Conservation (phyloP, 2,329 filamentous ascomycete genomes). For the Verticillium isaacii region DNA sequence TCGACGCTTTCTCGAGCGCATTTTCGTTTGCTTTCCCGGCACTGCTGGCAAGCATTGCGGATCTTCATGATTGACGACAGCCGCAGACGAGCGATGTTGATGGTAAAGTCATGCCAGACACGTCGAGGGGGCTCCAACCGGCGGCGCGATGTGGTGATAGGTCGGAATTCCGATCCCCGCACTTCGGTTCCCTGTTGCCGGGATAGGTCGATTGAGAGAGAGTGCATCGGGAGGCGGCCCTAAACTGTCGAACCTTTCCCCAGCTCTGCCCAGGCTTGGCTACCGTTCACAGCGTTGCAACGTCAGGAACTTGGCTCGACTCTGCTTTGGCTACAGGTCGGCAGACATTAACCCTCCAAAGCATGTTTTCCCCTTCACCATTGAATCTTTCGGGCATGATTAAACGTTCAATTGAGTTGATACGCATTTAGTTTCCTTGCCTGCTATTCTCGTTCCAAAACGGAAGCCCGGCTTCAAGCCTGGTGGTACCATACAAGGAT, state of each 20-base stretch:
- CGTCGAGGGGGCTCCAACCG: neutral
- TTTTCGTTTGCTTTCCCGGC: slow-evolving; percentile 9
- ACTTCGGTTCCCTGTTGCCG: too few relatives aligned
- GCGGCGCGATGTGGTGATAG: neutral
- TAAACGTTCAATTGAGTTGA: too few relatives aligned
- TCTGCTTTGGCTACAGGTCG: too few relatives aligned
- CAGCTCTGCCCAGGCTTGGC: too few relatives aligned
- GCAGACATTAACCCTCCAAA: too few relatives aligned
- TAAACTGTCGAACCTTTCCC: too few relatives aligned
- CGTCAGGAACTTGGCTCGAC: too few relatives aligned
- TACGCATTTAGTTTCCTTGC: slow-evolving; percentile 3
- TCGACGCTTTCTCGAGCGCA: slow-evolving; percentile 6
- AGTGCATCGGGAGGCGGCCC: too few relatives aligned
- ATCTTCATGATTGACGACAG: slow-evolving; percentile 5
- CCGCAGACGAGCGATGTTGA: neutral
- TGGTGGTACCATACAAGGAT: slow-evolving; percentile 5
- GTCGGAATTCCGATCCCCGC: neutral
- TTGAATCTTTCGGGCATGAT: too few relatives aligned
- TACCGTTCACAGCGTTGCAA: too few relatives aligned
- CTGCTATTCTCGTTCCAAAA: slow-evolving; percentile 10
- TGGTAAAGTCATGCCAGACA: neutral
- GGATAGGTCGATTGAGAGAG: too few relatives aligned
- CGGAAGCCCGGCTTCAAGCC: slow-evolving; percentile 7
- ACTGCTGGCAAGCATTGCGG: slow-evolving; percentile 9
- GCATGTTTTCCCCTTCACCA: too few relatives aligned